Evolutionary conservation across 768 basidiomycete species (phyloP).

Genomic region (Mycena vulgaris): DNA sequence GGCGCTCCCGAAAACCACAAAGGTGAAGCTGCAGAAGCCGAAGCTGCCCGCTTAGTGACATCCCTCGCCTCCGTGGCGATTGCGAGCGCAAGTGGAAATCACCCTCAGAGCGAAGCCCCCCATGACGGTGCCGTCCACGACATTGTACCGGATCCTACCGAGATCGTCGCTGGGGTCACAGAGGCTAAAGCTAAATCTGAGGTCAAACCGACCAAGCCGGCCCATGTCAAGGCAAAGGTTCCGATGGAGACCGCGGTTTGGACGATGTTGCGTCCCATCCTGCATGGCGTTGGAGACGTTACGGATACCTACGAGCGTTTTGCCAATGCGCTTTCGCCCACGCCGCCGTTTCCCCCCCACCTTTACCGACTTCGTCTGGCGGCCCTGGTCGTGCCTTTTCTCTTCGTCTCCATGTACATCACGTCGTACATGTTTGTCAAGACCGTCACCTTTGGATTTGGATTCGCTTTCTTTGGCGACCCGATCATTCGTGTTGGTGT

Average conservation of each 20-base stretch:
- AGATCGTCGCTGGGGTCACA: constrained; percentile 42
- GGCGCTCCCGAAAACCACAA: constrained; percentile 53
- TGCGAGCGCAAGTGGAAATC: constrained; percentile 48
- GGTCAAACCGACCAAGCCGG: constrained; percentile 14
- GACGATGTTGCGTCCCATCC: constrained; percentile 26
- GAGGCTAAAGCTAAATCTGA: constrained; percentile 33
- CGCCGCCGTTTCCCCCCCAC: constrained; percentile 50
- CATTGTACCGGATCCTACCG: constrained; percentile 48
- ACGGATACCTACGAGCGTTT: constrained; percentile 27
- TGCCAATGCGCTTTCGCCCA: constrained; percentile 54
- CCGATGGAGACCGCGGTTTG: constrained; percentile 28
- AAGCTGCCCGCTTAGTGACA: constrained; percentile 53
- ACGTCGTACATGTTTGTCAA: constrained; percentile 48
- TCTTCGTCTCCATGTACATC: constrained; percentile 48
- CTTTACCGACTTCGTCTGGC: constrained; percentile 49
- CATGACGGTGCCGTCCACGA: constrained; percentile 34
- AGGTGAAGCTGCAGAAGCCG: constrained; percentile 57
- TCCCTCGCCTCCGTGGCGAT: constrained; percentile 50
- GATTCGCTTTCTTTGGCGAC: constrained; percentile 58
- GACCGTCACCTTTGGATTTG: constrained; percentile 47
- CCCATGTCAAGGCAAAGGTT: constrained; percentile 20
- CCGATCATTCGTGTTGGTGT: constrained; percentile 50
- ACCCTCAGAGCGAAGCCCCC: constrained; percentile 31
- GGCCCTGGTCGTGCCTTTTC: constrained; percentile 47
- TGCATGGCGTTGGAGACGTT: constrained; percentile 23